A percentile compares a stretch with the other conserved stretches of the same genome.
Conservation (phyloP, 345 rosid genomes). For the Citrus sinensis region DVS_A1.0 CM039165.1:29905001-29905500, state of each 20-base stretch:
- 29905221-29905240: slow-evolving; percentile 26
- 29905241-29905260: slow-evolving; percentile 14
- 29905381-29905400: not conserved
- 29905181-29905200: slow-evolving; percentile 27
- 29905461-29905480: not conserved
- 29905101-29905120: not conserved
- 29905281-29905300: not conserved
- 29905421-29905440: not conserved
- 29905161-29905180: slow-evolving; percentile 6
- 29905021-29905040: not conserved
- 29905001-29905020: not conserved
- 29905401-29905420: not conserved
- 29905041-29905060: not conserved
- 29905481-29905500: not conserved
- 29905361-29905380: not conserved
- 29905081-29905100: not conserved
- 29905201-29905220: slow-evolving; percentile 17
- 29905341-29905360: not conserved
- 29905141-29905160: slow-evolving; percentile 3
- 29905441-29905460: not conserved
- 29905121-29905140: slow-evolving; percentile 12
- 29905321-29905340: not conserved
- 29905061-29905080: not conserved
- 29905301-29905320: slow-evolving; percentile 12
- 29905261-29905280: not conserved